Evolutionary conservation across 2,329 filamentous ascomycete genomes (phyloP), one percentile per base, ranked within the genome.

Genomic region (Saccharata proteae): DNA sequence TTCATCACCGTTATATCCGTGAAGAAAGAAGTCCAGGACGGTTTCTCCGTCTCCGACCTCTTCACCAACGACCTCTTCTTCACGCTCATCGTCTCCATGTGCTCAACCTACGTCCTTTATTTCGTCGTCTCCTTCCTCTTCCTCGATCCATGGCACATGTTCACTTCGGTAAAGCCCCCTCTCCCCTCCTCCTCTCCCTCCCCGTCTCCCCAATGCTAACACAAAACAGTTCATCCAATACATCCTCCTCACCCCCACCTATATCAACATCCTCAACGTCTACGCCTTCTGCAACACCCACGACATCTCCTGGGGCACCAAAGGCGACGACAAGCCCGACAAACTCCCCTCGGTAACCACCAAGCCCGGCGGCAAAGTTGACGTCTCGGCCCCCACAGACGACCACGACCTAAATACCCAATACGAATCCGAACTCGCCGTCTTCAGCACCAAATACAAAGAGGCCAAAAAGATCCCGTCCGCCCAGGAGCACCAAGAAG

Each of bases 251-350:
- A 93, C 86, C 1, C 90, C 90, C 0, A 93, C 86, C 1, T 98
- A 93, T 61, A 92, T 92, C 64, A 98, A 96, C 59, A 86, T 96
- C 37, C 76, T 98, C 47, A 98, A 96, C 65, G 90, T 98, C 35
- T 98, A 96, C 59, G 88, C 88, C 38, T 98, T 98, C 61, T 96
- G 86, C 62, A 94, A 94, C 60, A 93, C 86, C 16, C 86, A 94
- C 67, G 86, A 94, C 51, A 90, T 94, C 42, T 92, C 86, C 3
- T 94, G 86, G 86, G 86, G 86, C 49, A 98, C 90, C 24, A 98
- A 96, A 59, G 90, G 90, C 46, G 90, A 96, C 54, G 88, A 94
- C 61, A 94, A 93, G 57, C 71, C 88, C 5, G 85, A 93, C 46
- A 86, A 88, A 50, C 72, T 94, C 32, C 83, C 84, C 2, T 83